Evolutionary conservation across 116 monocot species (phyloP).

Genomic region (Cymodocea nodosa): DNA sequence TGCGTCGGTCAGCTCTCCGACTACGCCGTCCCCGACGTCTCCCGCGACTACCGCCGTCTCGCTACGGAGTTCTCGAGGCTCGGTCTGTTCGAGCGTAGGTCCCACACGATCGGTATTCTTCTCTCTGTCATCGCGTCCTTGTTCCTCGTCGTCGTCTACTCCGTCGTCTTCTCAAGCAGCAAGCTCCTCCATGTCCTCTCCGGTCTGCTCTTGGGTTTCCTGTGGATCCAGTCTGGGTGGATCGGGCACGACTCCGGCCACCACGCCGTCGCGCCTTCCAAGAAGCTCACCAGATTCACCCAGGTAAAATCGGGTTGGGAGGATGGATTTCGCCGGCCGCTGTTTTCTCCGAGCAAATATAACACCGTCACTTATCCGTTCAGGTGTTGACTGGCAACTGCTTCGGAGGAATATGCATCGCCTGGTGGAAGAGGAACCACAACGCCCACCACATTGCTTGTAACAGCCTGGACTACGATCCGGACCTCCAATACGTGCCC

Average conservation of each 20-base stretch:
- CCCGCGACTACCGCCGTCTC: conserved; percentile 43
- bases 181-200: conserved; percentile 16
- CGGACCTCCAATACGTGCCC: conserved; percentile 58
- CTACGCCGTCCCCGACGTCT: conserved; percentile 35
- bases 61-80: conserved; percentile 19
- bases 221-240: conserved; percentile 52
- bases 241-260: conserved; percentile 61
- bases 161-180: conserved; percentile 11
- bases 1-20: conserved; percentile 29
- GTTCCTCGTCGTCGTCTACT: conserved; percentile 19
- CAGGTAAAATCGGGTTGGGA: no score
- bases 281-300: conserved; percentile 9
- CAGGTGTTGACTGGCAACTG: conserved; percentile 21
- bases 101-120: conserved; percentile 9
- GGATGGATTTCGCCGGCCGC: no score
- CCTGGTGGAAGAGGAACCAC: conserved; percentile 65
- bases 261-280: conserved; percentile 23
- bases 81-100: conserved; percentile 33
- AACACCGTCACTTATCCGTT: neutral
- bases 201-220: conserved; percentile 33
- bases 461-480: conserved; percentile 58
- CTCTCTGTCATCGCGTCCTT: conserved; percentile 13
- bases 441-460: conserved; percentile 69
- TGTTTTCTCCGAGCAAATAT: neutral
- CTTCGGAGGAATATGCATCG: conserved; percentile 50